Conservation (phyloP, 1,284 basidiomycete species). For the Kwoniella shivajii region DNA sequence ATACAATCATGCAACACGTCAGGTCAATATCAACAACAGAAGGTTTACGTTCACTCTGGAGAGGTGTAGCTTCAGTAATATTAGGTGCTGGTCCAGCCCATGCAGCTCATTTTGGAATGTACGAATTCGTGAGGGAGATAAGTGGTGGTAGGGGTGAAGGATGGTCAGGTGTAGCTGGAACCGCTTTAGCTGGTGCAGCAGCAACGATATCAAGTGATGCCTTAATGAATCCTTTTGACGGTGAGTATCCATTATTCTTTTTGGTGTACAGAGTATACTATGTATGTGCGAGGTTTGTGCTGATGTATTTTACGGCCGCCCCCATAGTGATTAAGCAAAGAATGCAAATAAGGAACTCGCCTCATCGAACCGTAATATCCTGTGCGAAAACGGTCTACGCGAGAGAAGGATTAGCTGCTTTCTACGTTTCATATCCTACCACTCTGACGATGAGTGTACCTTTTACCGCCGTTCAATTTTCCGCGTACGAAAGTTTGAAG, state of each 20-base stretch:
- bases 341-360: conserved; percentile 94
- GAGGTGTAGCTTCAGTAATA: conserved; percentile 96
- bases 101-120: conserved; percentile 95
- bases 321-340: conserved; percentile 92
- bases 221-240: conserved; percentile 99
- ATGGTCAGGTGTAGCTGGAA: conserved; percentile 49
- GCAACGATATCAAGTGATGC: conserved; percentile 96
- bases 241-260: conserved; percentile 58
- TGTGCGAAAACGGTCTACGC: conserved; percentile 81
- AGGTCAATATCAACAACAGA: conserved; percentile 78
- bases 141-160: conserved; percentile 67
- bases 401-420: conserved; percentile 84
- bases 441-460: conserved; percentile 96
- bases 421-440: conserved; percentile 98
- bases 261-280: background rate
- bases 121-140: conserved; percentile 92
- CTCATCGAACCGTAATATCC: conserved; percentile 78
- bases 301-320: conserved; percentile 6
- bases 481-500: conserved; percentile 94
- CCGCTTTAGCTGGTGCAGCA: conserved; percentile 88
- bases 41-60: conserved; percentile 87
- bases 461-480: conserved; percentile 97
- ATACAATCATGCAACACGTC: conserved; percentile 47
- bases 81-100: conserved; percentile 97
- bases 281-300: background rate